Conservation (phyloP, 1,139 yeast species). For the Geotrichum carabidarum region DNA sequence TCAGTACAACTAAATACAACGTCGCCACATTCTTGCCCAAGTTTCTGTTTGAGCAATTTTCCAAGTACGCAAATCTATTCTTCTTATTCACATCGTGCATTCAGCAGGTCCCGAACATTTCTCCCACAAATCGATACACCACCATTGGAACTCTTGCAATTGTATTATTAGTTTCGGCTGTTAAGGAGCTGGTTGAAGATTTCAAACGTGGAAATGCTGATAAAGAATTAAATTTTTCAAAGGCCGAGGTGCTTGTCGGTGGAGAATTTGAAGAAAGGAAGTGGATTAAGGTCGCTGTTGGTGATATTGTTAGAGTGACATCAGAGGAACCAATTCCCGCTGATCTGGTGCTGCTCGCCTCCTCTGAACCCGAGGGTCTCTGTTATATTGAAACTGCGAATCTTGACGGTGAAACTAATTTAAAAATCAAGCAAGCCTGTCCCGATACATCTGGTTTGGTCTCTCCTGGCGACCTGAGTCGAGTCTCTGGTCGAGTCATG, state of each 20-base stretch:
- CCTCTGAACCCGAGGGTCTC: conserved; percentile 96
- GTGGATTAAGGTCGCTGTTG: conserved; percentile 89
- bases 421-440: conserved; percentile 86
- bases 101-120: conserved; percentile 94
- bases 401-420: conserved; percentile 94
- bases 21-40: conserved; percentile 90
- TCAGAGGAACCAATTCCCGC: conserved; percentile 96
- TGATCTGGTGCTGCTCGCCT: conserved; percentile 73
- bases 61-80: conserved; percentile 93
- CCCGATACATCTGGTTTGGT: conserved; percentile 72
- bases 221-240: conserved; percentile 78
- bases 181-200: conserved; percentile 88
- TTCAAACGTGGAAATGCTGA: conserved; percentile 84
- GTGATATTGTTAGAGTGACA: conserved; percentile 79
- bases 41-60: conserved; percentile 91
- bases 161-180: conserved; percentile 83
- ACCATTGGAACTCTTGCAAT: conserved; percentile 86
- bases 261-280: conserved; percentile 61
- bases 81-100: conserved; percentile 87
- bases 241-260: conserved; percentile 63
- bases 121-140: conserved; percentile 94
- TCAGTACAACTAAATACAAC: conserved; percentile 95
- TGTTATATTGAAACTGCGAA: conserved; percentile 98
- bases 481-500: conserved; percentile 52
- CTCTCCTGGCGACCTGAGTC: conserved; percentile 57